Percentiles rank a stretch among this genome's conserved stretches.
Conservation (phyloP, 768 basidiomycete species). For the Phylloporus sp. region DNA sequence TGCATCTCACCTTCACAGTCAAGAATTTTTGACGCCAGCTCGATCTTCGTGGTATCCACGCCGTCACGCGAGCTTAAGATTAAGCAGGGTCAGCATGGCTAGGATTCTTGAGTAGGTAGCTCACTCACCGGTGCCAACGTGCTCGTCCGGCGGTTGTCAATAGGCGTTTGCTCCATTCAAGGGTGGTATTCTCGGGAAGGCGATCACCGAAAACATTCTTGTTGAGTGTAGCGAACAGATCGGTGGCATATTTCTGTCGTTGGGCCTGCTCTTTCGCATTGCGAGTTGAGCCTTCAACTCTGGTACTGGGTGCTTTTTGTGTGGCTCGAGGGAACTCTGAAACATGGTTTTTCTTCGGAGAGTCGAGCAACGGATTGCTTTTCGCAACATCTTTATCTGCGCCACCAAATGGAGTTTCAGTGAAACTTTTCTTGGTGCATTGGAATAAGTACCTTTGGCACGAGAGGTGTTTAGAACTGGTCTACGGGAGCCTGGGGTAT, state of each 20-base stretch:
- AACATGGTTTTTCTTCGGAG: constrained; percentile 7
- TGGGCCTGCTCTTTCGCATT: constrained; percentile 40
- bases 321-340: neutral
- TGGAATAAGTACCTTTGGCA: constrained; percentile 2
- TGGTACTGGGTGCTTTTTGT: constrained; percentile 20
- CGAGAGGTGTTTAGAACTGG: constrained; percentile 32
- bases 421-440: neutral
- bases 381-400: constrained; percentile 7
- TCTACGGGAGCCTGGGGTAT: constrained; percentile 45
- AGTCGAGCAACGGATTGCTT: constrained; percentile 5
- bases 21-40: constrained; percentile 78
- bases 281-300: constrained; percentile 25
- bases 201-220: constrained; percentile 46
- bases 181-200: constrained; percentile 49
- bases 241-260: constrained; percentile 48
- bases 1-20: constrained; percentile 63
- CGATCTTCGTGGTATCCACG: constrained; percentile 57
- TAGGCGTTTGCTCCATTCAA: constrained; percentile 65
- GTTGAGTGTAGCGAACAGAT: constrained; percentile 61
- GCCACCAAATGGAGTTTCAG: neutral
- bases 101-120: neutral
- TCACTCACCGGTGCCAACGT: constrained; percentile 51
- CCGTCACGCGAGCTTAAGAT: constrained; percentile 50
- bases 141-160: constrained; percentile 68
- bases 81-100: constrained; percentile 1